These are phyloP conservation scores for Talaromyces ruber DNA, from an alignment of 495 filamentous ascomycete genomes.

Conservation along the genomic window DNA sequence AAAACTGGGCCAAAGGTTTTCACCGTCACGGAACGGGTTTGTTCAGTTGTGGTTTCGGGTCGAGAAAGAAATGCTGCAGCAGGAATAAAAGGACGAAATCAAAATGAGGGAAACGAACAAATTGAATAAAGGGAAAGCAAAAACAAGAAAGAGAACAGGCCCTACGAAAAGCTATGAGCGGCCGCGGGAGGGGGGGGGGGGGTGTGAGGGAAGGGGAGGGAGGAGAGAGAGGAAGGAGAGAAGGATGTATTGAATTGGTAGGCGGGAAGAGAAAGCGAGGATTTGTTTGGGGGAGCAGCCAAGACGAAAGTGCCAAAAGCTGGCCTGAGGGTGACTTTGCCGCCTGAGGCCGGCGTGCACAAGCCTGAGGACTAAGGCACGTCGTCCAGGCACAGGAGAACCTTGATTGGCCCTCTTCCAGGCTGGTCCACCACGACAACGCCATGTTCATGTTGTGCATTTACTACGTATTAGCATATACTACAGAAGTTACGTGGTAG, in stretches of 20 bases:
- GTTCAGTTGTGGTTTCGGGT: neutral
- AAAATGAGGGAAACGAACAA: slow-evolving; percentile 8
- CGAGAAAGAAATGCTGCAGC: slow-evolving; percentile 10
- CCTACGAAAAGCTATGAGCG: neutral
- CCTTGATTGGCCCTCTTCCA: neutral
- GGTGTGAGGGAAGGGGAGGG: slow-evolving; percentile 35
- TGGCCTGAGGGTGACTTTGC: neutral
- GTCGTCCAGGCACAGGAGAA: neutral
- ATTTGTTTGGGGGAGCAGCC: slow-evolving; percentile 7
- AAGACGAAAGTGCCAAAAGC: slow-evolving; percentile 10
- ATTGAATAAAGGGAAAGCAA: slow-evolving; percentile 15
- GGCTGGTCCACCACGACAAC: neutral
- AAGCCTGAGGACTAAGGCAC: neutral
- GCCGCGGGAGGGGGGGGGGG: slow-evolving; percentile 19
- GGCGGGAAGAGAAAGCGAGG: slow-evolving; percentile 9
- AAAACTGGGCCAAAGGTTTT: slow-evolving; percentile 24
- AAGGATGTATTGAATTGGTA: slow-evolving; percentile 7
- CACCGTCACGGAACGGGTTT: neutral
- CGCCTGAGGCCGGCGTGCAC: neutral
- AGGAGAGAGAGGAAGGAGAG: slow-evolving; percentile 42
- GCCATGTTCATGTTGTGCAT: neutral
- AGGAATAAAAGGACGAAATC: neutral
- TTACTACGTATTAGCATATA: neutral
- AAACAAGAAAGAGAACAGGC: slow-evolving; percentile 30
- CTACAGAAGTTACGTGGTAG: no score